phyloP scores from a whole-genome alignment of 2,329 filamentous ascomycete species.

The Fonsecaea multimorphosa region DNA sequence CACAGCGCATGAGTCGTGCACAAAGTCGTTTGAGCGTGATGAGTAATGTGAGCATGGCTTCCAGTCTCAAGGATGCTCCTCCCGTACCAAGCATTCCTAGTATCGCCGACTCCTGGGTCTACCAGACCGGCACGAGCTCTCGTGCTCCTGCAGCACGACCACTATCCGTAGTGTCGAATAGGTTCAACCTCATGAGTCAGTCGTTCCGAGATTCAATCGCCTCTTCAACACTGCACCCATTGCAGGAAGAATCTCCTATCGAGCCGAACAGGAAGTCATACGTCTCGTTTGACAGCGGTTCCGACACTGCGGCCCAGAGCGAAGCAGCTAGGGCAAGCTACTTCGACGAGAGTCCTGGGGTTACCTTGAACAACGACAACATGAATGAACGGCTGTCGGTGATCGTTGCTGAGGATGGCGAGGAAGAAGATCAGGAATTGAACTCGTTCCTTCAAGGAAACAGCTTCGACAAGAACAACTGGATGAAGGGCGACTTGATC shows the following conservation, averaged over 20 bases:
- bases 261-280: conserved; percentile 95
- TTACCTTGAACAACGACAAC: conserved; percentile 54
- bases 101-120: conserved; percentile 83
- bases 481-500: conserved; percentile 98
- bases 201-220: conserved; percentile 85
- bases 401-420: conserved; percentile 86
- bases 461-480: conserved; percentile 95
- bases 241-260: conserved; percentile 86
- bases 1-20: conserved; percentile 86
- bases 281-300: conserved; percentile 69
- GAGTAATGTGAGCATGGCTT: conserved; percentile 90
- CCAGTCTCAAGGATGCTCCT: conserved; percentile 88
- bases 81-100: conserved; percentile 82
- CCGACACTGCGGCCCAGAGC: conserved; percentile 71
- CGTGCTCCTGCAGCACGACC: conserved; percentile 58
- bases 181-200: conserved; percentile 63
- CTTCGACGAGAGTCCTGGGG: conserved; percentile 80
- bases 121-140: conserved; percentile 59
- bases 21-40: conserved; percentile 92
- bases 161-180: conserved; percentile 60
- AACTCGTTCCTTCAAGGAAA: conserved; percentile 89
- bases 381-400: conserved; percentile 75
- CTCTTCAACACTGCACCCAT: conserved; percentile 84
- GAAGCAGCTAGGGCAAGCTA: conserved; percentile 80
- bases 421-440: conserved; percentile 87